Conservation (phyloP, 305 asterid species). For the Ajuga reptans region DNA sequence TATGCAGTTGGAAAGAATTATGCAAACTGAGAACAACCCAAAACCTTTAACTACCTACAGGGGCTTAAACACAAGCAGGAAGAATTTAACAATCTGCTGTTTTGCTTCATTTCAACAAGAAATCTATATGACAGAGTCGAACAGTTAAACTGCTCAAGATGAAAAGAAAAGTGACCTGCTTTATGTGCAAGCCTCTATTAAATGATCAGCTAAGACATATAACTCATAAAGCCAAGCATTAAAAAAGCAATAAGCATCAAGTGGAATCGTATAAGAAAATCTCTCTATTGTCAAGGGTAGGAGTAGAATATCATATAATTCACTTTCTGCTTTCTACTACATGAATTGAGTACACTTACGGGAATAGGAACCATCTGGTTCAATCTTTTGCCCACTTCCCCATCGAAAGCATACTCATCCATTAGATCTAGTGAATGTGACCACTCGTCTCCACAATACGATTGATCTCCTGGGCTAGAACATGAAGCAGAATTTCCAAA, state of each 20-base stretch:
- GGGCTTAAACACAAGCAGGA: not conserved
- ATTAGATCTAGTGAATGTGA: slow-evolving; percentile 47
- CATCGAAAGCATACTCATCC: slow-evolving; percentile 66
- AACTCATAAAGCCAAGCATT: not conserved
- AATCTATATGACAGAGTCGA: not conserved
- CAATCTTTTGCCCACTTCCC: slow-evolving; percentile 81
- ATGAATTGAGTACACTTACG: slow-evolving; percentile 33
- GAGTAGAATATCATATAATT: not conserved
- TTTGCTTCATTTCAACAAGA: not conserved
- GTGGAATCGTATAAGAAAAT: not conserved
- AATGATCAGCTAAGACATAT: not conserved
- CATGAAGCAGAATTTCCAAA: slow-evolving; percentile 46
- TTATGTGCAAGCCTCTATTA: not conserved
- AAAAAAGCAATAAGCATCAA: not conserved
- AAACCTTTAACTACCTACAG: not conserved
- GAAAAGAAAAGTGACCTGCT: not conserved
- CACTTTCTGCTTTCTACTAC: not conserved
- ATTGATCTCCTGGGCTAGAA: slow-evolving; percentile 63
- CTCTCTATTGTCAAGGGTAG: not conserved
- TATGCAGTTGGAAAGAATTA: too few species aligned
- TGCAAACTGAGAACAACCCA: too few species aligned
- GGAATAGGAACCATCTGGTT: slow-evolving; percentile 93
- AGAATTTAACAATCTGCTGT: not conserved
- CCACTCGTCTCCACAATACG: slow-evolving; percentile 52
- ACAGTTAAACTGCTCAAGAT: not conserved